phyloP scores from a whole-genome alignment of 192 early-diverging fungal species.

The Ambispora gerdemannii region DNA sequence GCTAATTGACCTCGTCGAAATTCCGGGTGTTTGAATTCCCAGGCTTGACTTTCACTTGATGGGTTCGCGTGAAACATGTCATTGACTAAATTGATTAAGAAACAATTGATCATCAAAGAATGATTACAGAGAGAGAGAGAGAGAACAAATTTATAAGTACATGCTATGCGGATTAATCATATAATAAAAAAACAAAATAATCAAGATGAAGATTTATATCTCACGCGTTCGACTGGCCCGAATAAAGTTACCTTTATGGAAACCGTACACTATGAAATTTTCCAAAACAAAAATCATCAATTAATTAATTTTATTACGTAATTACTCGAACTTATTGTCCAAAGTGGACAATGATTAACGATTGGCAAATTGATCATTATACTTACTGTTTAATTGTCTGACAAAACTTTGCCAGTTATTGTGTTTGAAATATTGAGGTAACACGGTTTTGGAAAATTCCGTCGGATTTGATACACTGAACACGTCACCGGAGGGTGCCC shows the following conservation, averaged over 20 bases:
- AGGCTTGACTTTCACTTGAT: slow-evolving; percentile 65
- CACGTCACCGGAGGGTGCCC: slow-evolving; percentile 79
- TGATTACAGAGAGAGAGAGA: too few relatives aligned
- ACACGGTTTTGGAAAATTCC: slow-evolving; percentile 71
- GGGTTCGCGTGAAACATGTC: slow-evolving; percentile 54
- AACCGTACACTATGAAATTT: slow-evolving; percentile 63
- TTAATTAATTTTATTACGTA: too few relatives aligned
- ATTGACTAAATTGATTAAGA: slow-evolving; percentile 30
- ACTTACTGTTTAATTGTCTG: slow-evolving; percentile 77
- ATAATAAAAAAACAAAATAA: slow-evolving; percentile 29
- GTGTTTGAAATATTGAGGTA: slow-evolving; percentile 89
- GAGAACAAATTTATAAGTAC: too few relatives aligned
- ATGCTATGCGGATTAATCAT: too few relatives aligned
- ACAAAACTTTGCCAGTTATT: slow-evolving; percentile 92
- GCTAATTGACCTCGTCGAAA: slow-evolving; percentile 73
- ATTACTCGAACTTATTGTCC: too few relatives aligned
- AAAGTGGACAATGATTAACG: slow-evolving; percentile 3
- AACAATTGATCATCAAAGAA: neutral
- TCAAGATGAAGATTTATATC: slow-evolving; percentile 7
- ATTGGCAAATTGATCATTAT: neutral
- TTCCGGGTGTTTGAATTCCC: slow-evolving; percentile 86
- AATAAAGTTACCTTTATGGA: slow-evolving; percentile 63
- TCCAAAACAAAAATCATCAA: neutral
- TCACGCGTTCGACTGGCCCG: too few relatives aligned
- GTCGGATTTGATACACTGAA: slow-evolving; percentile 87